Conservation (phyloP, 768 basidiomycete species). For the Lactarius evosmus region DNA sequence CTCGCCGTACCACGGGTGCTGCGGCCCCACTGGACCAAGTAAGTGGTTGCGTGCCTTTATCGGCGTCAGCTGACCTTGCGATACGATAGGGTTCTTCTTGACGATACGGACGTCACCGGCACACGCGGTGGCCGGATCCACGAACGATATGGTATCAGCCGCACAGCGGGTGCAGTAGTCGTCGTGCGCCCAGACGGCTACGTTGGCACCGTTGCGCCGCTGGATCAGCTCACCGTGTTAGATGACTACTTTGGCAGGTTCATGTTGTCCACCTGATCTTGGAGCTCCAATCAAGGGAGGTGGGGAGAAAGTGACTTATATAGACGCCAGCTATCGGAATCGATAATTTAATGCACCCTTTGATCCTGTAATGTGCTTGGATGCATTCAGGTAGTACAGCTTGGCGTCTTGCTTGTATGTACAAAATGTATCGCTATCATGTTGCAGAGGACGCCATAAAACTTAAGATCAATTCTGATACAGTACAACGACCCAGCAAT, state of each 20-base stretch:
- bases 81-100: slow-evolving; percentile 51
- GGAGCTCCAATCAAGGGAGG: not conserved
- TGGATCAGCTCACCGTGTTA: slow-evolving; percentile 41
- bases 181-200: slow-evolving; percentile 66
- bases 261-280: slow-evolving; percentile 28
- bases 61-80: not conserved
- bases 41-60: slow-evolving; percentile 16
- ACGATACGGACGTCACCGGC: slow-evolving; percentile 48
- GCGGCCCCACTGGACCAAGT: slow-evolving; percentile 45
- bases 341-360: not conserved
- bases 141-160: slow-evolving; percentile 49
- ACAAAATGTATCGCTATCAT: not conserved
- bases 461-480: not conserved
- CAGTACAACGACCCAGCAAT: not conserved
- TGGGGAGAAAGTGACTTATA: not conserved
- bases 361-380: too few relatives aligned
- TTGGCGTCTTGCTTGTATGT: not conserved
- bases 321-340: not conserved
- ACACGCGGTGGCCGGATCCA: slow-evolving; percentile 54
- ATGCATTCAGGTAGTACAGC: not conserved
- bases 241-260: slow-evolving; percentile 50
- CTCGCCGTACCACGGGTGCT: slow-evolving; percentile 36
- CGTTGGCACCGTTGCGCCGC: slow-evolving; percentile 53
- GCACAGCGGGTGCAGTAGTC: slow-evolving; percentile 45
- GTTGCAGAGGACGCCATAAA: not conserved